Evolutionary conservation across 441 rosid species (phyloP).

Genomic region (Dalechampia spathulata): DNA sequence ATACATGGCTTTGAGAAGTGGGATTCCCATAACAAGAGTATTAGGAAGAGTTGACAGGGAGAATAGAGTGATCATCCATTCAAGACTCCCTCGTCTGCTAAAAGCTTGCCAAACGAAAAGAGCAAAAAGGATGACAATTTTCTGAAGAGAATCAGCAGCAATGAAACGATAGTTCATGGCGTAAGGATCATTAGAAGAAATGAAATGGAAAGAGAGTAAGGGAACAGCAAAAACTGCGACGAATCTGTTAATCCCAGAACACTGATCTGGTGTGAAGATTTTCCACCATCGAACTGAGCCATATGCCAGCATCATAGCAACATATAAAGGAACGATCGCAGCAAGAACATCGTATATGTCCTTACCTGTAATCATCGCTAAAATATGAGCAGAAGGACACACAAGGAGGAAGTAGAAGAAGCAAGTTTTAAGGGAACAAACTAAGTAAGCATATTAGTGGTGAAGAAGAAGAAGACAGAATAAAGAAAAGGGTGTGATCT

Average conservation of each 20-base stretch:
- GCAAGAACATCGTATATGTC: conserved; percentile 83
- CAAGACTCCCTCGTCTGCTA: conserved; percentile 42
- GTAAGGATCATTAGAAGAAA: conserved; percentile 60
- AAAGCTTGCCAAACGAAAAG: conserved; percentile 69
- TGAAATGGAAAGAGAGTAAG: conserved; percentile 78
- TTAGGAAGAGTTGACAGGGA: conserved; percentile 77
- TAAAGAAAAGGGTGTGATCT: neutral
- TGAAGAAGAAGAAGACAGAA: neutral
- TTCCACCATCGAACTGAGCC: conserved; percentile 91
- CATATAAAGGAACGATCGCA: conserved; percentile 77
- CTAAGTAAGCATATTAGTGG: neutral
- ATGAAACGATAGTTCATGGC: conserved; percentile 78
- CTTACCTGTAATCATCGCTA: conserved; percentile 59
- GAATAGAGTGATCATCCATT: conserved; percentile 82
- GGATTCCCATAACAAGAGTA: conserved; percentile 82
- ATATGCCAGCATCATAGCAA: conserved; percentile 76
- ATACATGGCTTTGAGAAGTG: conserved; percentile 75
- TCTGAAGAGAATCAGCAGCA: conserved; percentile 77
- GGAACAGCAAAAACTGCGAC: conserved; percentile 91
- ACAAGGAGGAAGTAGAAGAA: neutral
- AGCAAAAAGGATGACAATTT: conserved; percentile 55
- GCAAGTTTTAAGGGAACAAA: neutral
- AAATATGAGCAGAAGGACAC: neutral
- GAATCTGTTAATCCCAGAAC: conserved; percentile 89
- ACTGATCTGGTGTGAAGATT: conserved; percentile 79